Percentiles rank a stretch among this genome's conserved stretches.
Conservation (phyloP, 2,329 filamentous ascomycete species). For the Clarireedia monteithiana region DNA sequence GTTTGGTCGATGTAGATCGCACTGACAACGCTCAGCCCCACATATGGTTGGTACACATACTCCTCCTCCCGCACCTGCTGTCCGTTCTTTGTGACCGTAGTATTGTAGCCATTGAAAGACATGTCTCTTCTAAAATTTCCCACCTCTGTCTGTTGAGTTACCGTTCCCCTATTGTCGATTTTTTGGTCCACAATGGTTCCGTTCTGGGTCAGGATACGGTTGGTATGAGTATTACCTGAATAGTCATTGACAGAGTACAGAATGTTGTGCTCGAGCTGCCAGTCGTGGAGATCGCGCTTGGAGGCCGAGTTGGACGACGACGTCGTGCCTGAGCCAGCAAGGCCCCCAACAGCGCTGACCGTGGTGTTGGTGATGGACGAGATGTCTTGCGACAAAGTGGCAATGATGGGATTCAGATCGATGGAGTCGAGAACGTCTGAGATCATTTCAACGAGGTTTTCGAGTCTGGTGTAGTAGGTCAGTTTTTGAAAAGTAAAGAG, state of each 20-base stretch:
- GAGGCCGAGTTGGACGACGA: conserved; percentile 8
- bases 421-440: conserved; percentile 49
- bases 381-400: conserved; percentile 44
- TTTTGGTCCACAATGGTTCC: conserved; percentile 45
- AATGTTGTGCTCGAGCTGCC: conserved; percentile 47
- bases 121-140: conserved; percentile 45
- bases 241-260: conserved; percentile 56
- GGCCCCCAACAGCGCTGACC: conserved; percentile 8
- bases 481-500: conserved; percentile 44
- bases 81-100: conserved; percentile 37
- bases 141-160: conserved; percentile 28
- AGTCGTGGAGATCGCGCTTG: conserved; percentile 23
- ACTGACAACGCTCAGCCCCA: conserved; percentile 37
- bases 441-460: conserved; percentile 53
- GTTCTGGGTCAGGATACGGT: conserved; percentile 47
- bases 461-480: conserved; percentile 49
- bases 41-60: conserved; percentile 46
- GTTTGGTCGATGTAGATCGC: neutral
- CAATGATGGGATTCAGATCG: conserved; percentile 53
- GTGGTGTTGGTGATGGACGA: conserved; percentile 39
- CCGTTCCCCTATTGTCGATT: neutral
- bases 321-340: neutral
- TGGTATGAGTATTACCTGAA: conserved; percentile 45
- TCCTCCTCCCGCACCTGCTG: conserved; percentile 41
- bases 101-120: conserved; percentile 47